These are phyloP conservation scores for Pseudogymnoascus sp. DNA, from an alignment of 2,329 filamentous ascomycete genomes.

Conservation along the genomic window DNA sequence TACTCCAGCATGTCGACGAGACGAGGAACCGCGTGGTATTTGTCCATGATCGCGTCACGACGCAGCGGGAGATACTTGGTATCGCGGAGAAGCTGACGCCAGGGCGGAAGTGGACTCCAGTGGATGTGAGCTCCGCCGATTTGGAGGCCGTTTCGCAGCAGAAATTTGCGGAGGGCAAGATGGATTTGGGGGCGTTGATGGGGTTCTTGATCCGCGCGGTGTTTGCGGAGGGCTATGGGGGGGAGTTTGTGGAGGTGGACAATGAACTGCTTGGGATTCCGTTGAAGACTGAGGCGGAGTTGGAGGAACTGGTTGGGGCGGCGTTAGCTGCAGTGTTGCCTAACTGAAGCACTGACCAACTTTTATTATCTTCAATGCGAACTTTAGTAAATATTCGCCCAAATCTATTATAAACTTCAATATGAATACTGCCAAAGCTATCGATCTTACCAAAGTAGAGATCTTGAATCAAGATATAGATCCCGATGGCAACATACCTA, in stretches of 20 bases:
- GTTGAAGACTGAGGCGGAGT: constrained; percentile 32
- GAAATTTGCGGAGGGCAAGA: constrained; percentile 19
- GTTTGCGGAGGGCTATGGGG: constrained; percentile 27
- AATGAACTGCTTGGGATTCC: constrained; percentile 37
- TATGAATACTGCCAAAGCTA: neutral
- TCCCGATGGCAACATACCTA: constrained; percentile 11
- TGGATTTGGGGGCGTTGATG: constrained; percentile 26
- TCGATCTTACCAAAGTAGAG: constrained; percentile 5
- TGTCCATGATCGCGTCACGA: constrained; percentile 35
- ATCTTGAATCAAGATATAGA: constrained; percentile 11
- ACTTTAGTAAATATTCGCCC: neutral
- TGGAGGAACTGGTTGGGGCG: constrained; percentile 27
- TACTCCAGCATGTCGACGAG: neutral
- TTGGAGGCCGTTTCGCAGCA: constrained; percentile 14
- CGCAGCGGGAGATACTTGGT: constrained; percentile 34
- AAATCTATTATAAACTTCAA: neutral
- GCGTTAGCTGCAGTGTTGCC: neutral
- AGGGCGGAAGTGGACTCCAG: constrained; percentile 20
- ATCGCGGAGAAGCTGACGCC: constrained; percentile 28
- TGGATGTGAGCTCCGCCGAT: constrained; percentile 12
- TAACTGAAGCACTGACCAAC: neutral
- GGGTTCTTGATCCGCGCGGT: constrained; percentile 29
- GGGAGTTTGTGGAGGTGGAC: constrained; percentile 32
- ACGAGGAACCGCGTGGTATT: constrained; percentile 40
- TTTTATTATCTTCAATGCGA: neutral